These are phyloP conservation scores for Nakazawaea pomicola DNA, from an alignment of 805 yeast genomes.

Conservation along the genomic window DNA sequence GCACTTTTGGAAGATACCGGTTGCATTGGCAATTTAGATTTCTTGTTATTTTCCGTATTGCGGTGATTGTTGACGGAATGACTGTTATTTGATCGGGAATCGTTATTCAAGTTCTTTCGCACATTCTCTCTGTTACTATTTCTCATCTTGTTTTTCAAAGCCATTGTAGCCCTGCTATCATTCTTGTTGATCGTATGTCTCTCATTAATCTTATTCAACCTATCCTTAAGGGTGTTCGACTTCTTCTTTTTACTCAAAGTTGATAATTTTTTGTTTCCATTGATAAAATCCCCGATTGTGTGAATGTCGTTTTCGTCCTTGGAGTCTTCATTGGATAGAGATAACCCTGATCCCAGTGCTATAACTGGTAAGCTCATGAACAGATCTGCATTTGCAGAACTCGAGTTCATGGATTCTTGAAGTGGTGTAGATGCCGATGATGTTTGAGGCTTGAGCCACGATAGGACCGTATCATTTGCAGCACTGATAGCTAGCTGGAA, in stretches of 20 bases:
- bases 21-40: too few relatives aligned
- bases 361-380: slow-evolving; percentile 20
- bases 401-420: neutral
- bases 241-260: slow-evolving; percentile 8
- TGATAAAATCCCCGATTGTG: slow-evolving; percentile 19
- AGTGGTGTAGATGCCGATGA: neutral
- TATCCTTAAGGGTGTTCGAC: slow-evolving; percentile 1
- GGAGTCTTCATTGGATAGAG: slow-evolving; percentile 12
- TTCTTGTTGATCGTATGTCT: slow-evolving; percentile 12
- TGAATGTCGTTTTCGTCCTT: slow-evolving; percentile 4
- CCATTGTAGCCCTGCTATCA: slow-evolving; percentile 15
- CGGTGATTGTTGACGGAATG: too few relatives aligned
- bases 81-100: neutral
- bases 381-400: neutral
- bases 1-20: too few relatives aligned
- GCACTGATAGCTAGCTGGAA: slow-evolving; percentile 38
- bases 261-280: slow-evolving; percentile 13
- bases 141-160: slow-evolving; percentile 24
- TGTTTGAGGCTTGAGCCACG: slow-evolving; percentile 33
- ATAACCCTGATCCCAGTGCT: slow-evolving; percentile 26
- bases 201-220: slow-evolving; percentile 9
- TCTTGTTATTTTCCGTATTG: too few relatives aligned
- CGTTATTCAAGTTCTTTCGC: neutral
- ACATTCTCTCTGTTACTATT: slow-evolving; percentile 16
- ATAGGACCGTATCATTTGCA: slow-evolving; percentile 29